A percentile compares a stretch with the other conserved stretches of the same genome.
Conservation (phyloP, 805 yeast genomes). For the Saccharomycopsis vini region DNA sequence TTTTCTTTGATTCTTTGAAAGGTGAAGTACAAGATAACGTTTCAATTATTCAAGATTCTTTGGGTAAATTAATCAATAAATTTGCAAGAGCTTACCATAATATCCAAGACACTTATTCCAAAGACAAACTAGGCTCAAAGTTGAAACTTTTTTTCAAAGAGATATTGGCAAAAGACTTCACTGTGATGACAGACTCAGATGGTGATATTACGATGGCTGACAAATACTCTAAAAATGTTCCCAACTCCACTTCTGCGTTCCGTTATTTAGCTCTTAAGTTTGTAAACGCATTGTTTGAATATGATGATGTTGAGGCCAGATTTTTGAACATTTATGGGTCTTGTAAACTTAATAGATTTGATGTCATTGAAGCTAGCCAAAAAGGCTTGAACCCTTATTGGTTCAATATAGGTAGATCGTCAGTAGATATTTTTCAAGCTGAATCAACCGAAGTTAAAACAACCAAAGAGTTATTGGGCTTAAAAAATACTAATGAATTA, state of each 20-base stretch:
- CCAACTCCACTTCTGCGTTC: slow-evolving; percentile 36
- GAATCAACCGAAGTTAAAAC: slow-evolving; percentile 18
- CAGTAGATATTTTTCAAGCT: slow-evolving; percentile 21
- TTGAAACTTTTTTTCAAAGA: slow-evolving; percentile 14
- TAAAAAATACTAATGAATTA: slow-evolving; percentile 26
- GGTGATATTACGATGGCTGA: slow-evolving; percentile 6
- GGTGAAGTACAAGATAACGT: slow-evolving; percentile 57
- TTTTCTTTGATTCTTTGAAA: slow-evolving; percentile 60
- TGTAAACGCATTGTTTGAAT: slow-evolving; percentile 54
- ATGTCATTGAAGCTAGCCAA: slow-evolving; percentile 68
- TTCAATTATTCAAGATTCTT: slow-evolving; percentile 60
- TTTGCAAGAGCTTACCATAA: slow-evolving; percentile 26
- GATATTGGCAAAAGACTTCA: slow-evolving; percentile 8
- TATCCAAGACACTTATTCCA: background rate
- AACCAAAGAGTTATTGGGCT: slow-evolving; percentile 37
- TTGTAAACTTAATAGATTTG: slow-evolving; percentile 48
- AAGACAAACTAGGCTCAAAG: background rate
- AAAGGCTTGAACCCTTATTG: slow-evolving; percentile 81
- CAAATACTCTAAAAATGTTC: slow-evolving; percentile 20
- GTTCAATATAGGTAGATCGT: slow-evolving; percentile 47
- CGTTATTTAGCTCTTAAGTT: slow-evolving; percentile 60
- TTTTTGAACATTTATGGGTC: slow-evolving; percentile 59
- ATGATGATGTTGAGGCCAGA: slow-evolving; percentile 60
- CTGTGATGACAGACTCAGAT: slow-evolving; percentile 20
- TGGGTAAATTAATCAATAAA: slow-evolving; percentile 48